Evolutionary conservation across 768 basidiomycete species (phyloP).

Genomic region (Podaxis sp.): DNA sequence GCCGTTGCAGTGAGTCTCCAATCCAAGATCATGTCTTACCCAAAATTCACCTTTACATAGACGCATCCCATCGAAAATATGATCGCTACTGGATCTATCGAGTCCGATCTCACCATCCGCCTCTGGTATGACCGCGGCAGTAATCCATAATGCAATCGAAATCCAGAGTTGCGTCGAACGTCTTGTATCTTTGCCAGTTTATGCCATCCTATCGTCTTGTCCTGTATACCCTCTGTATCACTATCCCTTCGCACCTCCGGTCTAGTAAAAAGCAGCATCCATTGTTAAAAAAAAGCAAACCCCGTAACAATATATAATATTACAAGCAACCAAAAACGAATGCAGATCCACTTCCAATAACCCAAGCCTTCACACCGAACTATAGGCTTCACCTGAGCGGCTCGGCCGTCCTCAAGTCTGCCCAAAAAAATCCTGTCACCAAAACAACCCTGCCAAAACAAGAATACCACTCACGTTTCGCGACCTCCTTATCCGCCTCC

Average conservation of each 20-base stretch:
- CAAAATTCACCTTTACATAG: constrained; percentile 34
- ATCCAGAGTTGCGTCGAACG: constrained; percentile 3
- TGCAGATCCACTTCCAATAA: background rate
- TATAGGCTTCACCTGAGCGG: constrained; percentile 22
- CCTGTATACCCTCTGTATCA: constrained; percentile 7
- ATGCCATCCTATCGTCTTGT: background rate
- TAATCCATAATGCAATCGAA: constrained; percentile 19
- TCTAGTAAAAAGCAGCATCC: background rate
- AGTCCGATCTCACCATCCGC: constrained; percentile 77
- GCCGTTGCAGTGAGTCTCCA: constrained; percentile 64
- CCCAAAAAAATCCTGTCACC: background rate
- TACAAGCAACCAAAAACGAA: background rate
- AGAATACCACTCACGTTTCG: constrained; percentile 54
- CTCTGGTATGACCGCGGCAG: constrained; percentile 72
- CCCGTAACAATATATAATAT: constrained; percentile 7
- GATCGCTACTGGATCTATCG: constrained; percentile 86
- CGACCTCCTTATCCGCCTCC: constrained; percentile 75
- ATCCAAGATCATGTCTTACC: background rate
- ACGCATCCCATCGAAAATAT: constrained; percentile 85
- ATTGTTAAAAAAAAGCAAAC: background rate
- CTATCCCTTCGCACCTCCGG: background rate
- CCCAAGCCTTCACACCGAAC: background rate
- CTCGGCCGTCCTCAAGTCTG: constrained; percentile 30
- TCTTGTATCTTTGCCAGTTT: constrained; percentile 17
- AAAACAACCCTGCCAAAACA: constrained; percentile 1